phyloP scores from a whole-genome alignment of 148 eudicot genomes.

The Salicornia ramosissima region DNA sequence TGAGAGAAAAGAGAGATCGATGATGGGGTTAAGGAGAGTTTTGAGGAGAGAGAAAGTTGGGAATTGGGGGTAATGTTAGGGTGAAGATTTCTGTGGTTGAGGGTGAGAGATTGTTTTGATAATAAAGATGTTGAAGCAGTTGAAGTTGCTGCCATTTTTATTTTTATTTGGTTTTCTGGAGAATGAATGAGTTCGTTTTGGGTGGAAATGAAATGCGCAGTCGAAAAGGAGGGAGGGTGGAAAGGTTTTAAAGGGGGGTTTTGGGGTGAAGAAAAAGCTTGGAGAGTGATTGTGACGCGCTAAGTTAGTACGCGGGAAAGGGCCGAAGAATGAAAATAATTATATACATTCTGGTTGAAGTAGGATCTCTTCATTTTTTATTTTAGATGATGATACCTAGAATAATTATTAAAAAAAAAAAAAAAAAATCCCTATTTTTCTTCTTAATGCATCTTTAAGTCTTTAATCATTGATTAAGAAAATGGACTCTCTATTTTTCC shows the following conservation, averaged over 20 bases:
- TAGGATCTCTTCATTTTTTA: too few relatives aligned
- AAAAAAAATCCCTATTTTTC: too few relatives aligned
- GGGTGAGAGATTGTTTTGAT: constrained; percentile 13
- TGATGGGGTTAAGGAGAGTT: constrained; percentile 22
- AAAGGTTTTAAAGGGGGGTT: constrained; percentile 17
- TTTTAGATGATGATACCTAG: too few relatives aligned
- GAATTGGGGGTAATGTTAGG: constrained; percentile 19
- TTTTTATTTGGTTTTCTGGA: neutral
- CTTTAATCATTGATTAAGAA: too few relatives aligned
- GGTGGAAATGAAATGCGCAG: constrained; percentile 4
- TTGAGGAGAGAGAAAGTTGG: constrained; percentile 36
- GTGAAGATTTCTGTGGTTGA: constrained; percentile 8
- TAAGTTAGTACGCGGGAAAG: constrained; percentile 21
- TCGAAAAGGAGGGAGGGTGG: neutral
- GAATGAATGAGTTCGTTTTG: neutral
- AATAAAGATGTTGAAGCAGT: constrained; percentile 33
- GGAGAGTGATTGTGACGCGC: constrained; percentile 20
- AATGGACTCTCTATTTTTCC: too few relatives aligned
- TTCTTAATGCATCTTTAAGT: too few relatives aligned
- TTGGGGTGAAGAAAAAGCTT: neutral
- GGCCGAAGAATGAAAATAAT: constrained; percentile 4
- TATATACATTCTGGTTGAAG: too few relatives aligned
- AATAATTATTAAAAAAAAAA: too few relatives aligned
- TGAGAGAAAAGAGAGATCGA: constrained; percentile 34
- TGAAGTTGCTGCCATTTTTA: constrained; percentile 35